These are phyloP conservation scores for Stagonosporopsis chrysanthemi DNA, from an alignment of 2,329 filamentous ascomycete genomes.

Conservation along the genomic window DNA sequence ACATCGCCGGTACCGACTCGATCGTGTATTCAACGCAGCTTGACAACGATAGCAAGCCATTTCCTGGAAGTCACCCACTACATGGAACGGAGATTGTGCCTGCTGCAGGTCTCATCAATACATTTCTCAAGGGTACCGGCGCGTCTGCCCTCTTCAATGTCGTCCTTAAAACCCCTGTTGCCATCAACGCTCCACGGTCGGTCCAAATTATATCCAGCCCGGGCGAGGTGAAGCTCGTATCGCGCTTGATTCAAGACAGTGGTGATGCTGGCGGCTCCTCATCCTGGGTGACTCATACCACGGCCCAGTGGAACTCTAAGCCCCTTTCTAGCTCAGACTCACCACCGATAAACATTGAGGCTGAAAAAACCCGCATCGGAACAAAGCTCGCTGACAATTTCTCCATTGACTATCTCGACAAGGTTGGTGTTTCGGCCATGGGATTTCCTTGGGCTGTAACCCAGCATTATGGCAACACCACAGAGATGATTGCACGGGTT, in stretches of 20 bases:
- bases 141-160: slow-evolving; percentile 41
- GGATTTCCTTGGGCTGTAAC: slow-evolving; percentile 53
- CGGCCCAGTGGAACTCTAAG: slow-evolving; percentile 7
- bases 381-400: slow-evolving; percentile 40
- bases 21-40: slow-evolving; percentile 43
- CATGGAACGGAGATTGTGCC: slow-evolving; percentile 54
- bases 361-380: slow-evolving; percentile 37
- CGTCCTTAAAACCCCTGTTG: slow-evolving; percentile 46
- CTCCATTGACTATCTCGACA: slow-evolving; percentile 48
- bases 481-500: slow-evolving; percentile 52
- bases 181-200: slow-evolving; percentile 40
- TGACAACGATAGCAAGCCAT: slow-evolving; percentile 47
- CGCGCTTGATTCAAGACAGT: slow-evolving; percentile 12
- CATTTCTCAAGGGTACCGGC: slow-evolving; percentile 46
- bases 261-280: slow-evolving; percentile 8
- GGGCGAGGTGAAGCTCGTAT: slow-evolving; percentile 10
- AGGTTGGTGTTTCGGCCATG: slow-evolving; percentile 52
- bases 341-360: slow-evolving; percentile 30
- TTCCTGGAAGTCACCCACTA: slow-evolving; percentile 51
- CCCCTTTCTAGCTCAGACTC: background rate
- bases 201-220: slow-evolving; percentile 43
- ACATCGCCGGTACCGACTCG: slow-evolving; percentile 39
- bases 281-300: slow-evolving; percentile 18
- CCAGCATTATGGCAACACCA: slow-evolving; percentile 48
- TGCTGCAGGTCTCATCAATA: slow-evolving; percentile 52